Evolutionary conservation across 495 filamentous ascomycete genomes (phyloP).

Genomic region (Hyaloscypha hepaticicola): DNA sequence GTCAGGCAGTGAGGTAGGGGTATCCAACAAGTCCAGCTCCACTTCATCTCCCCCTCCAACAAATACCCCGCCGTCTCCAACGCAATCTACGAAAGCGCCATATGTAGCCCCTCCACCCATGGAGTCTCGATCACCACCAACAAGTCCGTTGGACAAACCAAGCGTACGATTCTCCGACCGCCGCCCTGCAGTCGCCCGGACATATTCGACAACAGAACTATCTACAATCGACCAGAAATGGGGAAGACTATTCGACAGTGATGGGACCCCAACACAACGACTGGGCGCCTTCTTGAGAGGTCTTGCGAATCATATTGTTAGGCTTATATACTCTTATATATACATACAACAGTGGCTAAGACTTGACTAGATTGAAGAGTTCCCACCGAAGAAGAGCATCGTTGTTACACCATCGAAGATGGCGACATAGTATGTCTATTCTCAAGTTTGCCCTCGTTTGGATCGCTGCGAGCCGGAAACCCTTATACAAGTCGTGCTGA

Average conservation of each 20-base stretch:
- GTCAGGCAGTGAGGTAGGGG: conserved; percentile 26
- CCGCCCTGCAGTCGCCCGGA: conserved; percentile 14
- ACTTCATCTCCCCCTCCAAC: conserved; percentile 32
- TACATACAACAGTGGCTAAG: conserved; percentile 31
- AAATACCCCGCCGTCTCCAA: conserved; percentile 30
- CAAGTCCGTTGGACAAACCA: conserved; percentile 27
- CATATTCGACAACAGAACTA: conserved; percentile 27
- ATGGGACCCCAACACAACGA: conserved; percentile 63
- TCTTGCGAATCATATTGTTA: conserved; percentile 75
- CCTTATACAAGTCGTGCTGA: background rate
- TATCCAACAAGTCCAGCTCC: conserved; percentile 29
- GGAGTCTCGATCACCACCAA: conserved; percentile 24
- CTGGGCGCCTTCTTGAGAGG: conserved; percentile 73
- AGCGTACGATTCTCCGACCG: conserved; percentile 32
- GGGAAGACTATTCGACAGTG: conserved; percentile 72
- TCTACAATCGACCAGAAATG: conserved; percentile 56
- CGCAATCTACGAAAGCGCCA: conserved; percentile 13
- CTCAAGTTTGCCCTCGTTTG: background rate
- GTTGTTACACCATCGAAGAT: conserved; percentile 84
- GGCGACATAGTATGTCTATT: conserved; percentile 62
- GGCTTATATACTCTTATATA: conserved; percentile 20
- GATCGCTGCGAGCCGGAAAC: no score
- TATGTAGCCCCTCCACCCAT: conserved; percentile 16
- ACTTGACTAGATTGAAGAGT: conserved; percentile 66
- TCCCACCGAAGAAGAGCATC: conserved; percentile 67